phyloP scores from a whole-genome alignment of 306 rosid species.

The Nissolia schottii region DNA sequence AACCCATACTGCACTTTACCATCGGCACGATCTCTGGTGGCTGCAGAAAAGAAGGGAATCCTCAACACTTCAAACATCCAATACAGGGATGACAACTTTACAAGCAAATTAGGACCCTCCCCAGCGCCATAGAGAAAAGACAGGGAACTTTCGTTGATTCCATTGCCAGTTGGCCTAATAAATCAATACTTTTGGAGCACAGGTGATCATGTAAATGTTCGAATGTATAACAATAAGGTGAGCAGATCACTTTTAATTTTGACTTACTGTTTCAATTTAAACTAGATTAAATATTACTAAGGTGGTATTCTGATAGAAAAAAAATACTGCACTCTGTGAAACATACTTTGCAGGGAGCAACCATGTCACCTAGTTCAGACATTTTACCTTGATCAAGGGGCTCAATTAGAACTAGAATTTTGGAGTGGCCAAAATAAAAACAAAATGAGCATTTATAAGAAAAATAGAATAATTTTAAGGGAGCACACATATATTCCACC shows the following conservation, averaged over 20 bases:
- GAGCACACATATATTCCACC: slow-evolving; percentile 5
- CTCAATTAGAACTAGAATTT: background rate
- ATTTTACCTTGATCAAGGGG: background rate
- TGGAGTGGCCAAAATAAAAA: background rate
- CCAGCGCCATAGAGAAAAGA: background rate
- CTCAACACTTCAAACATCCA: slow-evolving; percentile 14
- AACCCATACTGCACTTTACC: slow-evolving; percentile 70
- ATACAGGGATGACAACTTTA: background rate
- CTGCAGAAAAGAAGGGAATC: slow-evolving; percentile 39
- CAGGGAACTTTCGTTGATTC: background rate
- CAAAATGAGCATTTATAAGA: background rate
- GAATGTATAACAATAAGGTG: background rate
- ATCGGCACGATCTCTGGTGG: slow-evolving; percentile 52
- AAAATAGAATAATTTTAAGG: background rate
- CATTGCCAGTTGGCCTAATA: background rate
- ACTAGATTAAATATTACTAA: background rate
- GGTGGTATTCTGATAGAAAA: background rate
- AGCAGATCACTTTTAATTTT: background rate
- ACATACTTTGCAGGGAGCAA: background rate
- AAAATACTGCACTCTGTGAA: background rate
- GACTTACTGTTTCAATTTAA: background rate
- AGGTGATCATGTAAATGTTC: background rate
- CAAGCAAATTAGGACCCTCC: background rate
- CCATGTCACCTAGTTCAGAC: background rate
- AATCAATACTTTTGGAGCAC: background rate